phyloP scores from a whole-genome alignment of 2,329 filamentous ascomycete genomes.

The Xylariomycetidae sp. region DNA sequence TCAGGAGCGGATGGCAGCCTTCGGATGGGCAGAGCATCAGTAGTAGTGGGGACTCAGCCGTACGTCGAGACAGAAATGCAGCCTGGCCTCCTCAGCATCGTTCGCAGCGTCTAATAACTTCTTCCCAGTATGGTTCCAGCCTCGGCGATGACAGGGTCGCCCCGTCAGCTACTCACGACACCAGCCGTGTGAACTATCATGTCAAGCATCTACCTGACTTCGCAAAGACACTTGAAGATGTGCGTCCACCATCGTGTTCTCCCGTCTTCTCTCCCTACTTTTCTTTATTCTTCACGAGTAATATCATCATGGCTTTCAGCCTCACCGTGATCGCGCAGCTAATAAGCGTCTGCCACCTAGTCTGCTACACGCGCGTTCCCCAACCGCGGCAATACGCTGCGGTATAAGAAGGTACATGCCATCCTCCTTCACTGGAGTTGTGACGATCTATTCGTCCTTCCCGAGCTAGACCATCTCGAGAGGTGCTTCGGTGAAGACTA shows the following conservation, averaged over 20 bases:
- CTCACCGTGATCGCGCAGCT: too few species aligned
- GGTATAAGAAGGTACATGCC: constrained; percentile 52
- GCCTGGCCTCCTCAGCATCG: constrained; percentile 7
- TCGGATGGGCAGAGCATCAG: constrained; percentile 40
- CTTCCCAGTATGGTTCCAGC: constrained; percentile 41
- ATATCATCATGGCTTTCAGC: too few species aligned
- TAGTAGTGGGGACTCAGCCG: constrained; percentile 44
- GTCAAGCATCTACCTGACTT: constrained; percentile 53
- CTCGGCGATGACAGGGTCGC: constrained; percentile 33
- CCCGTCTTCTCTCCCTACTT: neutral
- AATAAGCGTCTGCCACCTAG: constrained; percentile 28
- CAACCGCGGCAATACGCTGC: constrained; percentile 48
- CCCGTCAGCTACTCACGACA: constrained; percentile 49
- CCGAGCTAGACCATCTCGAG: constrained; percentile 53
- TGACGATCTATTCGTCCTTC: constrained; percentile 54
- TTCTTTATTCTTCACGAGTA: too few species aligned
- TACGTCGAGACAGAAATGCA: constrained; percentile 31
- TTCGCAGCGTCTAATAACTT: constrained; percentile 27
- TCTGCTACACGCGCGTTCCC: constrained; percentile 53
- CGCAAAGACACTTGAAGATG: constrained; percentile 50
- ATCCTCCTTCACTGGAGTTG: constrained; percentile 54
- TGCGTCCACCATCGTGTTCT: constrained; percentile 26
- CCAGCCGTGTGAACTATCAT: constrained; percentile 53
- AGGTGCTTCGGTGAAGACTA: constrained; percentile 51
- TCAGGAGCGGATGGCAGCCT: constrained; percentile 46